Percentiles rank a stretch among this genome's conserved stretches.
Conservation (phyloP, 2,329 filamentous ascomycete genomes). For the Biscogniauxia marginata region DNA sequence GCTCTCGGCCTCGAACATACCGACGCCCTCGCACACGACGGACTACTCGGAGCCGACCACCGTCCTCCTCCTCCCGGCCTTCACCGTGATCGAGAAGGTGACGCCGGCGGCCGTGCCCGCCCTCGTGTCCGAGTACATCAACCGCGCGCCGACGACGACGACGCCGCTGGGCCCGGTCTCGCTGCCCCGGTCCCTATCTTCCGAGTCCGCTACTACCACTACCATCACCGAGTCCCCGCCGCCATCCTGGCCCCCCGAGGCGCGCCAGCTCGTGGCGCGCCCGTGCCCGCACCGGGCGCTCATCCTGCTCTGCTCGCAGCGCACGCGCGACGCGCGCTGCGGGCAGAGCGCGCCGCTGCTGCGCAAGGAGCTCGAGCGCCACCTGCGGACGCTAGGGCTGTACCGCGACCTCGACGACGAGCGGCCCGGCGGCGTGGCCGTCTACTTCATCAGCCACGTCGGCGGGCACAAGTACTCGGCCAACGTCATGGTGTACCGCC, state of each 20-base stretch:
- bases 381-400: conserved; percentile 79
- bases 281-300: conserved; percentile 80
- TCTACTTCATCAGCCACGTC: conserved; percentile 96
- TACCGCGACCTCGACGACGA: conserved; percentile 87
- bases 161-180: conserved; percentile 52
- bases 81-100: conserved; percentile 80
- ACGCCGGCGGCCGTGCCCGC: conserved; percentile 70
- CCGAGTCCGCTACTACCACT: conserved; percentile 30
- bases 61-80: conserved; percentile 80
- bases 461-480: conserved; percentile 96
- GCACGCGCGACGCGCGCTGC: conserved; percentile 90
- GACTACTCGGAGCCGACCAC: conserved; percentile 71
- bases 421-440: conserved; percentile 84
- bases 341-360: conserved; percentile 90
- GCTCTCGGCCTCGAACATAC: conserved; percentile 90
- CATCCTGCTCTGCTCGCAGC: conserved; percentile 91
- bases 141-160: conserved; percentile 70
- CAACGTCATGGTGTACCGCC: conserved; percentile 89
- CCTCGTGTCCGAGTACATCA: conserved; percentile 70
- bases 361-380: conserved; percentile 84
- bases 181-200: conserved; percentile 34
- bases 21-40: conserved; percentile 65
- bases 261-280: conserved; percentile 42
- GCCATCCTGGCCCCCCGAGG: conserved; percentile 16
- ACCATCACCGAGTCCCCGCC: too few relatives aligned